These are phyloP conservation scores for Ramaria sp. DNA, from an alignment of 768 basidiomycete species.

Conservation along the genomic window DNA sequence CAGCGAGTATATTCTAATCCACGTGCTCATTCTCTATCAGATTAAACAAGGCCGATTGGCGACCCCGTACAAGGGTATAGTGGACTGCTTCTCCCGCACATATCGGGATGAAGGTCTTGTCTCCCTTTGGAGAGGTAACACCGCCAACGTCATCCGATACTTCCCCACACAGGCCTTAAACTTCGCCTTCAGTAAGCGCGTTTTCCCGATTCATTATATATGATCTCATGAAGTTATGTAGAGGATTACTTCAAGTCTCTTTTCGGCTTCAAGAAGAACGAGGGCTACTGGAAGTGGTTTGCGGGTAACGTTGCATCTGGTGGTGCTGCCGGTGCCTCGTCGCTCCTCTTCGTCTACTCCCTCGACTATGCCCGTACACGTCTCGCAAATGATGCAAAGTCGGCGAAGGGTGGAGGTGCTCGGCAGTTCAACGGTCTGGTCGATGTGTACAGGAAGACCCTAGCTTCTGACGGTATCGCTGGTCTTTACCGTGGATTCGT, in stretches of 20 bases:
- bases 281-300: constrained; percentile 98
- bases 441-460: constrained; percentile 95
- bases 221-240: constrained; percentile 18
- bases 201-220: not conserved
- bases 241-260: constrained; percentile 99
- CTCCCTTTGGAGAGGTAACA: constrained; percentile 98
- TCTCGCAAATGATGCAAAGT: constrained; percentile 97
- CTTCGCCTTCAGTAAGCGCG: constrained; percentile 93
- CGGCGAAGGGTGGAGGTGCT: constrained; percentile 79
- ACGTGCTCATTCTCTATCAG: constrained; percentile 28
- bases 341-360: constrained; percentile 98
- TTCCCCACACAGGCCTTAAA: constrained; percentile 99
- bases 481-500: constrained; percentile 99
- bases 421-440: constrained; percentile 99
- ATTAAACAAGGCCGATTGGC: constrained; percentile 99
- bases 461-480: constrained; percentile 93
- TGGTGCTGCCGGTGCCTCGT: constrained; percentile 98
- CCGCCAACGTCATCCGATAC: constrained; percentile 99
- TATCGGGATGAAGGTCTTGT: constrained; percentile 92
- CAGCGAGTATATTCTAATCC: not conserved
- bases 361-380: constrained; percentile 99
- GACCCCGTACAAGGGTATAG: constrained; percentile 92
- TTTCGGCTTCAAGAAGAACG: constrained; percentile 96
- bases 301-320: constrained; percentile 96
- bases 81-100: constrained; percentile 85